phyloP scores from a whole-genome alignment of 2,329 filamentous ascomycete genomes.

The Diaporthe ilicicola region DNA sequence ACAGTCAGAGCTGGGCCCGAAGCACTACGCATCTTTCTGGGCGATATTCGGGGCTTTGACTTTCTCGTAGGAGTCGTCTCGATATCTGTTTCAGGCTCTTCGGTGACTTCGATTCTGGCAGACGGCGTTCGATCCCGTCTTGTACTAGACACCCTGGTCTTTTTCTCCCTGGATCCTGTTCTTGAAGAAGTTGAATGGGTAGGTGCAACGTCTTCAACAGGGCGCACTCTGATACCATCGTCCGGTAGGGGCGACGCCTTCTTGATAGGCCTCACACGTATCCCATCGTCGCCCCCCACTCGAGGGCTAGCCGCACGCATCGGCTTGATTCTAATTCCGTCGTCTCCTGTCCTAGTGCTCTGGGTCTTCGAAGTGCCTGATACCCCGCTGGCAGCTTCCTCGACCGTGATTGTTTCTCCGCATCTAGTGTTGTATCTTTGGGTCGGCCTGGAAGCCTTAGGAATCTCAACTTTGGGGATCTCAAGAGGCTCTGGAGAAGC shows the following conservation, averaged over 20 bases:
- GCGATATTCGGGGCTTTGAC: constrained; percentile 27
- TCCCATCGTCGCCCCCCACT: constrained; percentile 43
- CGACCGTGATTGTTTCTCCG: constrained; percentile 47
- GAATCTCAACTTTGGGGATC: constrained; percentile 44
- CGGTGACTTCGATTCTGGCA: constrained; percentile 43
- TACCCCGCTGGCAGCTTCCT: constrained; percentile 39
- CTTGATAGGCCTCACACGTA: constrained; percentile 42
- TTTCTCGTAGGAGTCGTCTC: constrained; percentile 36
- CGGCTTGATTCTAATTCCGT: constrained; percentile 51
- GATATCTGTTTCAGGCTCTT: constrained; percentile 47
- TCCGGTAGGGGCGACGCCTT: constrained; percentile 39
- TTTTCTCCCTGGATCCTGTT: constrained; percentile 39
- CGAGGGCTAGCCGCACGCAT: constrained; percentile 41
- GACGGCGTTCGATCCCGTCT: constrained; percentile 35
- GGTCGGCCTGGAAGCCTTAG: constrained; percentile 31
- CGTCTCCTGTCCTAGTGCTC: constrained; percentile 35
- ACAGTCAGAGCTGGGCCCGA: constrained; percentile 30
- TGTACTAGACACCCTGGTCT: constrained; percentile 37
- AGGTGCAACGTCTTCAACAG: constrained; percentile 38
- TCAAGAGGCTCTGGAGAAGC: constrained; percentile 49
- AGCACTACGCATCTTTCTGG: constrained; percentile 15
- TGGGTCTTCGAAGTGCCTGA: constrained; percentile 33
- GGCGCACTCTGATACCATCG: constrained; percentile 47
- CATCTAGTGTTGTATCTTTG: constrained; percentile 39
- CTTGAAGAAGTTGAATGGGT: constrained; percentile 41